Evolutionary conservation across 78 protist species (phyloP), one percentile per base, ranked within the genome.

Genomic region (Dictyostelium capitatum): DNA sequence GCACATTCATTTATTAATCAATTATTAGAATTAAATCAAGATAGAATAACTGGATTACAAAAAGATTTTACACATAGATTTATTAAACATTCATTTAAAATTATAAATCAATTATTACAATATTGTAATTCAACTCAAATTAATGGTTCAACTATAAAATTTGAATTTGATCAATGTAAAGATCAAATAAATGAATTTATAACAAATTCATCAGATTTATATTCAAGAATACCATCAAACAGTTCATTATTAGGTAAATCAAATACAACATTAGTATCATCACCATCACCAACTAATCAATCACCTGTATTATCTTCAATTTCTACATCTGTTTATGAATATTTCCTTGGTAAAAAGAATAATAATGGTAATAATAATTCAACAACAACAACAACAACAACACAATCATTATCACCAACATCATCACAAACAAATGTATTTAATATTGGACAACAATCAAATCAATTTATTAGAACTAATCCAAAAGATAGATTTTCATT

Each of bases 191-290:
- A 79, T 10, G 20, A 23, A 47, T 87, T 87, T 43, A 65, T 77
- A 1, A 3, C 7, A 7, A 3, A 70, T 6, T 50, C 81, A 4
- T 50, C 12, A n/a, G 53, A 75, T 23, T 30, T 87, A 37, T 87
- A 77, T n/a, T 74, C 84, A 48, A 75, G 17, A n/a, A 6, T 87
- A 64, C 78, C 93, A 53, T n/a, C n/a, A n/a, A n/a, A n/a, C n/a
- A 28, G n/a, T 28, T 37, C 50, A 51, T 14, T 6, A 25, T 12
- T 30, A 48, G 47, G 43, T 54, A 10, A 8, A 25, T 4, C 75
- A 11, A 72, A 28, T 50, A 28, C 50, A n/a, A 23, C 82, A 11
- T 20, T 77, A 62, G 43, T 12, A 15, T 32, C 59, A n/a, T 83
- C 81, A 20, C 43, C 91, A 51, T 41, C 82, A 32, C 91, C 80